These are phyloP conservation scores for Trichosporon ovoides DNA, from an alignment of 1,284 basidiomycete species.

Conservation along the genomic window DNA sequence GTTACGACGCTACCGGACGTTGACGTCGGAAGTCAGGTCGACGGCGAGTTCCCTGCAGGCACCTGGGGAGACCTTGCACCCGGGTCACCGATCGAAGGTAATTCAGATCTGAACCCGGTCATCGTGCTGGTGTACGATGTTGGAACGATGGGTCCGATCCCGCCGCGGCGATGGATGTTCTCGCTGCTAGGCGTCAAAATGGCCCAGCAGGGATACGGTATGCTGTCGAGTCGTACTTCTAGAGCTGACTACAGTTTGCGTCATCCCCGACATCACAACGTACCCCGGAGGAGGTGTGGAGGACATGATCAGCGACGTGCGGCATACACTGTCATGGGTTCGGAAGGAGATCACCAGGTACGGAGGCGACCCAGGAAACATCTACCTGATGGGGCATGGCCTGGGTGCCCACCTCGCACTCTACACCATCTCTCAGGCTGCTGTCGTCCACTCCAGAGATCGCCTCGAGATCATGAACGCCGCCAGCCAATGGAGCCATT, in stretches of 20 bases:
- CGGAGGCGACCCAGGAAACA: slow-evolving; percentile 42
- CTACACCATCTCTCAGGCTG: slow-evolving; percentile 36
- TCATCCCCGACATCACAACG: slow-evolving; percentile 26
- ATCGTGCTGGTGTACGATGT: slow-evolving; percentile 29
- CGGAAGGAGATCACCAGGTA: slow-evolving; percentile 16
- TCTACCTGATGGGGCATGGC: slow-evolving; percentile 46
- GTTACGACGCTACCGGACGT: slow-evolving; percentile 17
- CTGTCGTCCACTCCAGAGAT: slow-evolving; percentile 27
- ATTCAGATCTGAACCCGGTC: slow-evolving; percentile 15
- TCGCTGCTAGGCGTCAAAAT: slow-evolving; percentile 22
- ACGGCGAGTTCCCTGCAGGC: slow-evolving; percentile 14
- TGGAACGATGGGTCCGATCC: slow-evolving; percentile 23
- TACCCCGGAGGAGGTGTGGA: slow-evolving; percentile 26
- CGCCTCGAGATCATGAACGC: slow-evolving; percentile 20
- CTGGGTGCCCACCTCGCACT: slow-evolving; percentile 46
- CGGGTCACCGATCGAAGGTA: slow-evolving; percentile 12
- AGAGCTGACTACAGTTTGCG: slow-evolving; percentile 13
- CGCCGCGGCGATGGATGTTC: slow-evolving; percentile 22
- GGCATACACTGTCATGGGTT: slow-evolving; percentile 22
- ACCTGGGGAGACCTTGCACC: slow-evolving; percentile 16
- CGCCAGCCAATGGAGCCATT: slow-evolving; percentile 15
- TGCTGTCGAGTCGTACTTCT: neutral
- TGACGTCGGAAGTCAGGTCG: slow-evolving; percentile 15
- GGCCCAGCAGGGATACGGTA: slow-evolving; percentile 28
- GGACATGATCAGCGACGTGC: slow-evolving; percentile 24